A percentile compares a stretch with the other conserved stretches of the same genome.
Evolutionary conservation across 2,329 filamentous ascomycete species (phyloP).

Genomic region (Botryosphaeria agaves): DNA sequence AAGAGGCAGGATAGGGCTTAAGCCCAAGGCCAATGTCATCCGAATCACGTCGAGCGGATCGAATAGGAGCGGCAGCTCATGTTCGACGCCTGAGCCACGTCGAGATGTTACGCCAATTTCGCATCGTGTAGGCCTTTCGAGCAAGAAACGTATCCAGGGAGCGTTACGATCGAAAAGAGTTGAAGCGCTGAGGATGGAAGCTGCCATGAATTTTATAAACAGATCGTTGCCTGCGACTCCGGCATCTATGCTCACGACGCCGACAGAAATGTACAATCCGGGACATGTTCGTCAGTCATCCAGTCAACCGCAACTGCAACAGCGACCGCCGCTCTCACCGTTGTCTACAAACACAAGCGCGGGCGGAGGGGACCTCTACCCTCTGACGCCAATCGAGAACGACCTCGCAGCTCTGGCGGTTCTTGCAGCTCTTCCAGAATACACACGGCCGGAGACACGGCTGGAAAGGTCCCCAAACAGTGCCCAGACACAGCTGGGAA

Average conservation of each 20-base stretch:
- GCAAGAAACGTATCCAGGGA: background rate
- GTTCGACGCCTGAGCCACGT: too few species aligned
- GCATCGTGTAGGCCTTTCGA: background rate
- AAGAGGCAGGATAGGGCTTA: too few species aligned
- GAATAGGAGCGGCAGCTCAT: too few species aligned
- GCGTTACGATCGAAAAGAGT: background rate
- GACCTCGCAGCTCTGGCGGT: background rate
- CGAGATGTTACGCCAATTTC: too few species aligned
- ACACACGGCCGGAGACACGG: background rate
- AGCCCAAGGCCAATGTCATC: too few species aligned
- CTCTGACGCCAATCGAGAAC: background rate
- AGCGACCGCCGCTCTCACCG: background rate
- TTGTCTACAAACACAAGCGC: background rate
- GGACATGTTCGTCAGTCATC: background rate
- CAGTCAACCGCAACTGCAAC: background rate
- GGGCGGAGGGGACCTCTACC: background rate
- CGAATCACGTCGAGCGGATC: too few species aligned
- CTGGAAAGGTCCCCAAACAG: background rate
- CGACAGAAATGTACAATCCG: background rate
- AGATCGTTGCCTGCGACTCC: background rate
- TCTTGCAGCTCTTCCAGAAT: background rate
- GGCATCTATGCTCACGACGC: background rate
- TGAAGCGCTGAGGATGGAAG: background rate
- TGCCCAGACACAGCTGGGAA: too few species aligned
- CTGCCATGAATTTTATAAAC: background rate